Base-by-base conservation (phyloP, 2,329 filamentous ascomycete genomes). In the Botrytis galanthina region DNA sequence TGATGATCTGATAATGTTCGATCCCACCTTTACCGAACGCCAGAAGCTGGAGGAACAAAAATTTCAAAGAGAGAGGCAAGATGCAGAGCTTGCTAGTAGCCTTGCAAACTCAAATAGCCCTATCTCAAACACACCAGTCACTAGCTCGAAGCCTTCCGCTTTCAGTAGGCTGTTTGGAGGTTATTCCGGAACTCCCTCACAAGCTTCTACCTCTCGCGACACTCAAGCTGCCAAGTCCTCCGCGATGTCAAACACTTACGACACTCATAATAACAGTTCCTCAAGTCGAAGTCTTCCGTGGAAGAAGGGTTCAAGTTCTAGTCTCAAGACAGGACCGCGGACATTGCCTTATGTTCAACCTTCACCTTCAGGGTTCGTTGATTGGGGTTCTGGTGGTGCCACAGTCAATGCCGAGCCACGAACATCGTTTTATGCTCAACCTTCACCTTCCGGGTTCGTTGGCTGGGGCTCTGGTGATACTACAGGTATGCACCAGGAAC, bases 31-130 rank as follows among this genome's bases (percentile, higher is more conserved):
- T 26, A 73, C 73, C 54, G 63, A 74, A 20, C 68, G 74, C 63
- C 77, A 79, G 44, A 76, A 77, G 81, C 83, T 71, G 77, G 83
- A 48, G 76, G 84, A 83, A 70, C 83, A 84, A 39, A 80, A 81
- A 70, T 82, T 81, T 57, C 77, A 80, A 71, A 81, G 80, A 54
- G 80, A 81, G 46, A 82, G 81, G 67, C 75, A 80, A 22, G 83
- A 83, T 73, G 80, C 75, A 72, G 80, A 80, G 42, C 77, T 79
- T 75, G 82, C 81, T 39, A 78, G 78, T 29, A 74, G 63, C 26
- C 69, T 83, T 44, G 74, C 74, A 66, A 71, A 75, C 54, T 48
- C 73, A 22, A 63, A 48, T 22, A 29, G n/a, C 18, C 51, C 32
- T 39, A 72, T 44, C 42, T 74, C 12, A 64, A 44, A 29, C 64